phyloP scores from a whole-genome alignment of 495 filamentous ascomycete species.

The Penicillium desertorum region DNA sequence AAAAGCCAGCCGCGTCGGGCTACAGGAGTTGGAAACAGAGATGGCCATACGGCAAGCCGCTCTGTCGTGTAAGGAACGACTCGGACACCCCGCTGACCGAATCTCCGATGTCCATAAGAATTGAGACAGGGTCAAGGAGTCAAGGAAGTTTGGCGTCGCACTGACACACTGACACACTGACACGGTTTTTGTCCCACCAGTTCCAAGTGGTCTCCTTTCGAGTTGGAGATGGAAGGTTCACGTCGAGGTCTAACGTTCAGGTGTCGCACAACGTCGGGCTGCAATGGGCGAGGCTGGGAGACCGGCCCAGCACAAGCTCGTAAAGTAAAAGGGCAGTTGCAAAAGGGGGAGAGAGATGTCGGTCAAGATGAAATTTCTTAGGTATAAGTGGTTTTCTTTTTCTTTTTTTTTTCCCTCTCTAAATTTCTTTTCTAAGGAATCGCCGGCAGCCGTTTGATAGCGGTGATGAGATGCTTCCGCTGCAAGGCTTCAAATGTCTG shows the following conservation, averaged over 20 bases:
- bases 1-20: slow-evolving; percentile 40
- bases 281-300: slow-evolving; percentile 35
- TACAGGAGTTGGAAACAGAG: slow-evolving; percentile 46
- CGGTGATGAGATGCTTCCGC: slow-evolving; percentile 24
- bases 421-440: slow-evolving; percentile 10
- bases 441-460: slow-evolving; percentile 15
- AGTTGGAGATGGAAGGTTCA: neutral
- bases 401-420: neutral
- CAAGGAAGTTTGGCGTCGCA: neutral
- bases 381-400: slow-evolving; percentile 2
- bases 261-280: slow-evolving; percentile 36
- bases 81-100: slow-evolving; percentile 37
- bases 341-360: slow-evolving; percentile 16
- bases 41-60: slow-evolving; percentile 44
- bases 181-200: neutral
- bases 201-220: neutral
- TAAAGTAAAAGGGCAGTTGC: slow-evolving; percentile 24
- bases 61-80: slow-evolving; percentile 32
- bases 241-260: slow-evolving; percentile 15
- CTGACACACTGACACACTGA: neutral
- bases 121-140: slow-evolving; percentile 22
- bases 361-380: slow-evolving; percentile 20
- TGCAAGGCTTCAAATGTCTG: slow-evolving; percentile 32
- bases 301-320: slow-evolving; percentile 22
- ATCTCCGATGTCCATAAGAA: slow-evolving; percentile 43